Evolutionary conservation across 1,139 yeast species (phyloP), one percentile per base, ranked within the genome.

Genomic region (Candida sp.): DNA sequence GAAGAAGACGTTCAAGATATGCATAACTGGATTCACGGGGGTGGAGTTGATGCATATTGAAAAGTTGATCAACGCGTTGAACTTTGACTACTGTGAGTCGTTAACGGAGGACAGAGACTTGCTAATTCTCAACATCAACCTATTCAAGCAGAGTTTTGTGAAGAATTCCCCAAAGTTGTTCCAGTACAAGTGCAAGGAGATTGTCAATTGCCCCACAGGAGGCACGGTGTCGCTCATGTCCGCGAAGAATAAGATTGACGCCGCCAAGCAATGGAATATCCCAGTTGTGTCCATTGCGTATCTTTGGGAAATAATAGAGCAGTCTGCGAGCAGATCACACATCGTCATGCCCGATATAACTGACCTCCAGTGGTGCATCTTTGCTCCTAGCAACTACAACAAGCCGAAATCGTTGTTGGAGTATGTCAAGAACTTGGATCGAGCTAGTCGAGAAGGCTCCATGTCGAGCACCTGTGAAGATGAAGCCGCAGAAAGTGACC

Each of bases 11-110:
- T 69, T 86, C 55, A 77, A 77, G 45, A 73, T 92, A 1, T 81
- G 90, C 54, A 76, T 90, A 1, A 83, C 96, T 1, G 98, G 98
- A 5, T 93, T 89, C 62, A 79, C 84, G 9, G 98, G 97, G 0
- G 84, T 91, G 17, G 98, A 93, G 64, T 72, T 86, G 30, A 70
- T 90, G 41, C 98, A 93, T 68, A 61, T 90, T 7, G 84, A 81
- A 17, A 87, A 88, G 60, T 72, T 93, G 47, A 73, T 90, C 9
- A 62, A 70, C 35, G 65, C 74, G n/a, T 58, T 85, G 68, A 74
- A 90, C 9, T 75, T 85, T 65, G 67, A 75, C 48, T 69, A 80
- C 54, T 69, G 80, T 56, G 80, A 81, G 3, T 74, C 80, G 3
- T 72, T 92, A 50, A 81, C 83, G 6, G 67, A 78, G 22, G 71